Percentiles rank a stretch among this genome's conserved stretches.
Evolutionary conservation across 2,329 filamentous ascomycete genomes (phyloP).

Genomic region (Ophiocordyceps camponoti-rufipedis): DNA sequence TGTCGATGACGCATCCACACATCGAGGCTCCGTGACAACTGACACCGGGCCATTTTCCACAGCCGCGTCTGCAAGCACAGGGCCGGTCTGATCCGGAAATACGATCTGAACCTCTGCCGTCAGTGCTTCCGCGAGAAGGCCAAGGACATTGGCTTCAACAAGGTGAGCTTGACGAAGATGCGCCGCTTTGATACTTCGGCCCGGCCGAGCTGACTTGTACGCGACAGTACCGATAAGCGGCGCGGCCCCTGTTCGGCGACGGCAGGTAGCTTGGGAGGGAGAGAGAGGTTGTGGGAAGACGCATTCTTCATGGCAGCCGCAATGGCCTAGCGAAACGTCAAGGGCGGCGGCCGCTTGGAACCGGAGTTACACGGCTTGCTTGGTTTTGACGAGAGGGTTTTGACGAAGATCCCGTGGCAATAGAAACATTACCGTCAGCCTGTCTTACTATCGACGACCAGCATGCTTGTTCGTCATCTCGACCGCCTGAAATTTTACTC

Average conservation of each 20-base stretch:
- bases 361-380: conserved; percentile 26
- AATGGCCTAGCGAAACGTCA: conserved; percentile 18
- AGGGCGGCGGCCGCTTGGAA: conserved; percentile 25
- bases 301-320: conserved; percentile 7
- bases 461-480: no score
- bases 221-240: conserved; percentile 19
- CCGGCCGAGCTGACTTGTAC: conserved; percentile 3
- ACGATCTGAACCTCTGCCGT: conserved; percentile 81
- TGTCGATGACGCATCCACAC: not conserved
- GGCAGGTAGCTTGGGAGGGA: not conserved
- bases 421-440: conserved; percentile 24
- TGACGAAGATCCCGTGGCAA: conserved; percentile 22
- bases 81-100: conserved; percentile 99
- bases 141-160: conserved; percentile 55
- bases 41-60: conserved; percentile 1
- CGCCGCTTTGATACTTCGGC: no score
- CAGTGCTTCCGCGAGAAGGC: conserved; percentile 64
- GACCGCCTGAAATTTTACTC: no score
- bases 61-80: conserved; percentile 71
- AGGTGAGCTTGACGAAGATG: conserved; percentile 27
- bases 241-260: not conserved
- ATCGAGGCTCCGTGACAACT: not conserved
- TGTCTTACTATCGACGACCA: conserved; percentile 2
- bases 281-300: conserved; percentile 1
- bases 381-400: conserved; percentile 23